phyloP scores from a whole-genome alignment of 2,329 filamentous ascomycete species.

The Aureobasidium sp. region DNA sequence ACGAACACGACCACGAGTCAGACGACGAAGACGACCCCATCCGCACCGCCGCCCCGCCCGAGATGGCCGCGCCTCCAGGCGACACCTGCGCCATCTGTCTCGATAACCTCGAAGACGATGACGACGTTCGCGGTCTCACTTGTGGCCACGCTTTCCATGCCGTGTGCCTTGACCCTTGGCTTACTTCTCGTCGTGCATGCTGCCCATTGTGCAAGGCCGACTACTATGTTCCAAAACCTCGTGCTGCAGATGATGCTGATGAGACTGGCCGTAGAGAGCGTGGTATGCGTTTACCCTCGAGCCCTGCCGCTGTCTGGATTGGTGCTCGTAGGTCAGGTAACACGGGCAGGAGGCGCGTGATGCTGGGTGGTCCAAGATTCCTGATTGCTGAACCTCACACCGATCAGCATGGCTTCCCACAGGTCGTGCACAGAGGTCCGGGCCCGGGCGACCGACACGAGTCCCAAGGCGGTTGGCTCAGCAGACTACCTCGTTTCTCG shows the following conservation, averaged over 20 bases:
- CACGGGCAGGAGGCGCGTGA: slow-evolving; percentile 21
- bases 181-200: slow-evolving; percentile 87
- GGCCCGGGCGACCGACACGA: not conserved
- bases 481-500: slow-evolving; percentile 18
- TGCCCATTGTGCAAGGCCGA: slow-evolving; percentile 97
- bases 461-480: slow-evolving; percentile 18
- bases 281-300: slow-evolving; percentile 17
- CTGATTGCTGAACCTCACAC: slow-evolving; percentile 17
- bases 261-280: slow-evolving; percentile 13
- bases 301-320: slow-evolving; percentile 23
- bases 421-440: not conserved
- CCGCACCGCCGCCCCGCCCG: slow-evolving; percentile 68
- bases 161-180: slow-evolving; percentile 90
- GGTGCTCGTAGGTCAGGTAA: slow-evolving; percentile 18
- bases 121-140: slow-evolving; percentile 85
- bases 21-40: slow-evolving; percentile 75
- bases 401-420: slow-evolving; percentile 3
- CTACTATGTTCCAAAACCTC: slow-evolving; percentile 90
- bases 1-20: slow-evolving; percentile 17
- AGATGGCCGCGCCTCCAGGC: slow-evolving; percentile 70
- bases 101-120: slow-evolving; percentile 86
- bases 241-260: slow-evolving; percentile 46
- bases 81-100: slow-evolving; percentile 96
- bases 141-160: slow-evolving; percentile 99
- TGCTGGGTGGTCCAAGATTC: slow-evolving; percentile 22